Evolutionary conservation across 441 rosid genomes (phyloP).

Genomic region (Biscutella laevigata): DNA sequence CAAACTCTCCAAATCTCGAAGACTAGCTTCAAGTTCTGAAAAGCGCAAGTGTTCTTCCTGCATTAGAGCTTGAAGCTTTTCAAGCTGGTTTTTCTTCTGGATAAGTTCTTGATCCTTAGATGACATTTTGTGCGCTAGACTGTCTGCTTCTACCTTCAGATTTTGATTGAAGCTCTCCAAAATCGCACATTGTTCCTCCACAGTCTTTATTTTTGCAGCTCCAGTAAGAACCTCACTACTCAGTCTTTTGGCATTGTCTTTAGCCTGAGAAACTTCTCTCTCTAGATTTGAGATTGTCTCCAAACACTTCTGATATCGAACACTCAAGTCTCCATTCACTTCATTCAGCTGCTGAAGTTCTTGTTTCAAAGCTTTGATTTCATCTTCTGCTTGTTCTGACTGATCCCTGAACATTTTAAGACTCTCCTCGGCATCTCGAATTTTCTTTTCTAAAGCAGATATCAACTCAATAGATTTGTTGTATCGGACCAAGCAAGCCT

Average conservation of each 20-base stretch:
- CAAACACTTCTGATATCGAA: slow-evolving; percentile 43
- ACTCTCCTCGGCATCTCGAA: slow-evolving; percentile 48
- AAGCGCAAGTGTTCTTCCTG: slow-evolving; percentile 55
- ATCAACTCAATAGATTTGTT: slow-evolving; percentile 48
- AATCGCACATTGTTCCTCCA: slow-evolving; percentile 48
- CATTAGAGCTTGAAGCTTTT: slow-evolving; percentile 48
- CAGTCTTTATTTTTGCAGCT: slow-evolving; percentile 47
- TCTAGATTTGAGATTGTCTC: slow-evolving; percentile 60
- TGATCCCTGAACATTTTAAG: slow-evolving; percentile 40
- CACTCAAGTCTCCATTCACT: slow-evolving; percentile 42
- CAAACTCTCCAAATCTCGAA: slow-evolving; percentile 54
- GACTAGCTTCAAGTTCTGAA: slow-evolving; percentile 47
- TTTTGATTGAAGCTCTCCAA: slow-evolving; percentile 59
- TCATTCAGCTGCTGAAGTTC: slow-evolving; percentile 39
- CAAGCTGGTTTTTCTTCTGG: slow-evolving; percentile 55
- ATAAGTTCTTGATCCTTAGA: slow-evolving; percentile 64
- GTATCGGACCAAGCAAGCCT: slow-evolving; percentile 40
- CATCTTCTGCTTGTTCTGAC: slow-evolving; percentile 53
- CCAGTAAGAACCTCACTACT: slow-evolving; percentile 53
- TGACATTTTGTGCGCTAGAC: slow-evolving; percentile 47
- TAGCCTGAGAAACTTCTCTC: slow-evolving; percentile 47
- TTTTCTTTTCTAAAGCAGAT: slow-evolving; percentile 50
- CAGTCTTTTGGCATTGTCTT: slow-evolving; percentile 49
- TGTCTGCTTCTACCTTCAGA: slow-evolving; percentile 57
- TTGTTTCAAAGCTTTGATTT: slow-evolving; percentile 38